Percentiles rank a stretch among this genome's conserved stretches.
Evolutionary conservation across 2,329 filamentous ascomycete genomes (phyloP).

Genomic region (Microdochium paspali): DNA sequence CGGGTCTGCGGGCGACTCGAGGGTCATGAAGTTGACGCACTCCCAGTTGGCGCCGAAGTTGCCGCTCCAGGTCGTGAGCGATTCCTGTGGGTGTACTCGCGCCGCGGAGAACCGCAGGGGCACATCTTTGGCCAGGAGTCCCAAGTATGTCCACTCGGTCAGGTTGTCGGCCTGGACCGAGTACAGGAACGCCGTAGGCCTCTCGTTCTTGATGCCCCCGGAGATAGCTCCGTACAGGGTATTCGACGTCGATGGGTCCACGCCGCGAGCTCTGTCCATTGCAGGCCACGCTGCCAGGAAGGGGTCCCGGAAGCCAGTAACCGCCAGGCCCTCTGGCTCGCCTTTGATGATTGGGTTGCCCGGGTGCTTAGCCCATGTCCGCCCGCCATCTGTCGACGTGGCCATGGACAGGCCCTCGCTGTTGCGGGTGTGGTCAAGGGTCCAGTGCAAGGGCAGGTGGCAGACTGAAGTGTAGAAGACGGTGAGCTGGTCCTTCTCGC

Average conservation of each 20-base stretch:
- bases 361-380: slow-evolving; percentile 20
- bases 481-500: slow-evolving; percentile 22
- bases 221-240: slow-evolving; percentile 36
- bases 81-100: background rate
- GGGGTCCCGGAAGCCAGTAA: slow-evolving; percentile 24
- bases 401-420: slow-evolving; percentile 31
- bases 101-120: slow-evolving; percentile 13
- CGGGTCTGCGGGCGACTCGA: slow-evolving; percentile 19
- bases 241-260: background rate
- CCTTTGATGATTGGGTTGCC: slow-evolving; percentile 20
- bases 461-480: slow-evolving; percentile 23
- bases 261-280: slow-evolving; percentile 12
- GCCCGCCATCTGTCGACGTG: slow-evolving; percentile 24
- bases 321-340: slow-evolving; percentile 15
- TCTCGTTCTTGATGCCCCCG: slow-evolving; percentile 29
- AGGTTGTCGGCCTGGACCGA: slow-evolving; percentile 26
- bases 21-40: slow-evolving; percentile 33
- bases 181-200: slow-evolving; percentile 37
- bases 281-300: slow-evolving; percentile 19
- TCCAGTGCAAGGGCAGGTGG: slow-evolving; percentile 24
- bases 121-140: slow-evolving; percentile 26
- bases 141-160: slow-evolving; percentile 32
- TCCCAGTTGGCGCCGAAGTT: slow-evolving; percentile 43
- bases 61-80: slow-evolving; percentile 28
- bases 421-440: slow-evolving; percentile 26